Base-by-base conservation (phyloP, 2,329 filamentous ascomycete genomes). In the Clathrospora elynae region DNA sequence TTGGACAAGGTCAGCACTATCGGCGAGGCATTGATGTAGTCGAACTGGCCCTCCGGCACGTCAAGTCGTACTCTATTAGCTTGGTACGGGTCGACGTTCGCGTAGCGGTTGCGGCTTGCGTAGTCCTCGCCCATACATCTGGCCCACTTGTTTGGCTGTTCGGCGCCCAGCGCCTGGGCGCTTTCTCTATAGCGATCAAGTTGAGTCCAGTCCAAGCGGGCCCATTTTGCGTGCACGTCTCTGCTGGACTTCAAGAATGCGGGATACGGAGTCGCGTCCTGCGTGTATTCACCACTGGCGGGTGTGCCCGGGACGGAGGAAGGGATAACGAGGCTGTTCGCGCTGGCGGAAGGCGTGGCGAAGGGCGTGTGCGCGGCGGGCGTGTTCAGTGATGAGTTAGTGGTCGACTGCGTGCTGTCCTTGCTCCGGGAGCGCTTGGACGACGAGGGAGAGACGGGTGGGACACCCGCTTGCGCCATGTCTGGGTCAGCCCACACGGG, bases 1-100 rank as follows among this genome's bases (percentile, higher is more conserved):
- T 62, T 55, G 54, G 74, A 64, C 44, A 71, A 61, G 57, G 71
- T 61, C 60, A 75, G 53, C 43, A 63, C 50, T 17, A 78, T 76
- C 1, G 75, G 75, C 17, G 70, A 74, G 16, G 76, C 76, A 50
- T 78, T 78, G 68, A 78, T 78, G 61, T 81, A 78, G 55, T 82
- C 67, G 65, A 71, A 67, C 55, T 73, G 65, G 62, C 79, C 86
- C 11, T 86, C 79, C 2, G 88, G 85, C 1, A 96, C 92, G 25
- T 81, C 79, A 12, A 99, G 80, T 66, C 83, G 86, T 42, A 99
- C 79, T 24, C 93, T 84, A 63, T 95, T 95, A 65, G 88, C 84
- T 49, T 87, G 85, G 83, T 88, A 99, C 0, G 91, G 90, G 65
- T 91, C 86, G 51, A 99, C 89, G 64, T 97, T 96, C 39, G 78